phyloP scores from a whole-genome alignment of 1,284 basidiomycete species.

The Porogramme epimiltina region DNA sequence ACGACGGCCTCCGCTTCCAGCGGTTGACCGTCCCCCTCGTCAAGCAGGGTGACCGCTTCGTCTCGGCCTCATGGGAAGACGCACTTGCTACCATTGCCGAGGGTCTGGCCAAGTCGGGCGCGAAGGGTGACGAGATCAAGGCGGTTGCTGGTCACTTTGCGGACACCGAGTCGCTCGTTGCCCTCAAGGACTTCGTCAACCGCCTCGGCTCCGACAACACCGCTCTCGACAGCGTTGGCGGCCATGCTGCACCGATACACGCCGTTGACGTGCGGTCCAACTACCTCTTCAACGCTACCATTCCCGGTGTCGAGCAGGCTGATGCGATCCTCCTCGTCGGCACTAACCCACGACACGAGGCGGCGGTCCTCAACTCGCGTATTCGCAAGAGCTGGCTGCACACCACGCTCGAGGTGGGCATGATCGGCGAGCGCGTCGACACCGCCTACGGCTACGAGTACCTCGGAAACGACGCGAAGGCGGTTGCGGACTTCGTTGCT shows the following conservation, averaged over 20 bases:
- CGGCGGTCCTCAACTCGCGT: slow-evolving; percentile 95
- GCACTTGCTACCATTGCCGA: slow-evolving; percentile 81
- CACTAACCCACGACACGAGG: slow-evolving; percentile 97
- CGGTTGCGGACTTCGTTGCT: slow-evolving; percentile 78
- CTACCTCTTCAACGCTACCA: slow-evolving; percentile 97
- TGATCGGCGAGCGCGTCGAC: slow-evolving; percentile 92
- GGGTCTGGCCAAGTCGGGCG: slow-evolving; percentile 81
- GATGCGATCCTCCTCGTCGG: slow-evolving; percentile 95
- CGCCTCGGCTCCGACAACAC: slow-evolving; percentile 96
- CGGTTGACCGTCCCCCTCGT: slow-evolving; percentile 92
- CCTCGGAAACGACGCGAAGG: slow-evolving; percentile 80
- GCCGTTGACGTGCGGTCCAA: slow-evolving; percentile 94
- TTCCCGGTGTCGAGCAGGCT: slow-evolving; percentile 89
- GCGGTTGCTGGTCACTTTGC: slow-evolving; percentile 92
- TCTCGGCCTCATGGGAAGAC: slow-evolving; percentile 91
- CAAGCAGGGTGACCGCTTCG: slow-evolving; percentile 92
- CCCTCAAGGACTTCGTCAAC: slow-evolving; percentile 94
- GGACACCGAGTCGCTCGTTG: slow-evolving; percentile 93
- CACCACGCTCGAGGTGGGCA: slow-evolving; percentile 81
- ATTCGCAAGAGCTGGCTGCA: slow-evolving; percentile 95
- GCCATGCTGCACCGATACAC: slow-evolving; percentile 68
- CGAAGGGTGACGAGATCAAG: slow-evolving; percentile 94
- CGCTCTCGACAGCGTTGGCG: slow-evolving; percentile 75
- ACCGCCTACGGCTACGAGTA: slow-evolving; percentile 94
- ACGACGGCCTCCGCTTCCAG: slow-evolving; percentile 96